Percentiles rank a stretch among this genome's conserved stretches.
Evolutionary conservation across 2,329 filamentous ascomycete species (phyloP).

Genomic region (Fulvia fulva): DNA sequence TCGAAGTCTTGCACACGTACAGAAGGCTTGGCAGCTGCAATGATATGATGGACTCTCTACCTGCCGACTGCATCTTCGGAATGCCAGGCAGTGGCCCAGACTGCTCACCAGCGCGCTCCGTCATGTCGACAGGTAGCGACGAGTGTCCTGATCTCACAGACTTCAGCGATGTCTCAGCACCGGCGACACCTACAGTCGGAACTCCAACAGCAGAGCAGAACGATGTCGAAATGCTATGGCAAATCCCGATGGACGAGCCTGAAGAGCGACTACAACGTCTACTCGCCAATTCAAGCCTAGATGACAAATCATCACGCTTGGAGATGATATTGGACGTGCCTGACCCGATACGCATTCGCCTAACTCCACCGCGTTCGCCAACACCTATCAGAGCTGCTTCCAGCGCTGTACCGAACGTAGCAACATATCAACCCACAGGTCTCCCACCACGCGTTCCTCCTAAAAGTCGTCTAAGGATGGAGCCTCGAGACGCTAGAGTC

Average conservation of each 20-base stretch:
- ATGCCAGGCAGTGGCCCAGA: not conserved
- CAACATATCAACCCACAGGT: not conserved
- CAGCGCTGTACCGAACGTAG: not conserved
- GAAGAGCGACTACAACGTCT: not conserved
- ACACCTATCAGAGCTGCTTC: not conserved
- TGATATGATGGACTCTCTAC: conserved; percentile 15
- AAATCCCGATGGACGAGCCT: not conserved
- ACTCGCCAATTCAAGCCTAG: not conserved
- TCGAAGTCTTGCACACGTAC: conserved; percentile 6
- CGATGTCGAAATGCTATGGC: not conserved
- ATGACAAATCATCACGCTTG: not conserved
- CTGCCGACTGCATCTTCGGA: conserved; percentile 28
- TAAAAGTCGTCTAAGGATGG: not conserved
- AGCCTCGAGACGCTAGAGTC: conserved; percentile 16
- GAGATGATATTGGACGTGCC: not conserved
- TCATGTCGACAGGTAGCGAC: not conserved
- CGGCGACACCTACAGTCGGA: not conserved
- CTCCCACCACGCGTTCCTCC: not conserved
- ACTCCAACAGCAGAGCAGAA: not conserved
- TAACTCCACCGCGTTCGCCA: not conserved
- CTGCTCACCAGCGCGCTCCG: not conserved
- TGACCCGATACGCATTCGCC: not conserved
- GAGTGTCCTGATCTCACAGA: not conserved
- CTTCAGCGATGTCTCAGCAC: not conserved
- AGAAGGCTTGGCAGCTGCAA: conserved; percentile 1